phyloP scores from a whole-genome alignment of 2,329 filamentous ascomycete species.

The Fusarium sulawesiense region DNA sequence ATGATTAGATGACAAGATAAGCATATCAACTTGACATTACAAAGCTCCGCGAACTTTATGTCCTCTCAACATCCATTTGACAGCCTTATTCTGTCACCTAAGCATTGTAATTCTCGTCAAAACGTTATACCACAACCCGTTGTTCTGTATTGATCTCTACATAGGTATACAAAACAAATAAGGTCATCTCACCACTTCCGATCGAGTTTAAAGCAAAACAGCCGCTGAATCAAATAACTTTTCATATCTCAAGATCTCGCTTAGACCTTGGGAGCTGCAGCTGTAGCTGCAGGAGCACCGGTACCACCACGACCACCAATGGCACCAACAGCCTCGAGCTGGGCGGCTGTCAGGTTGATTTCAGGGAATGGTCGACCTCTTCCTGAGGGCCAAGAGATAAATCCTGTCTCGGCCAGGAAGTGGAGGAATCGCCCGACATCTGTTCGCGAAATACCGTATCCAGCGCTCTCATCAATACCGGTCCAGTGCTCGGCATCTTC shows the following conservation, averaged over 20 bases:
- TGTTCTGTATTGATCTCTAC: background rate
- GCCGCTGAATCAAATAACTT: conserved; percentile 14
- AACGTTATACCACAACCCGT: background rate
- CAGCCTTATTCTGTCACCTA: background rate
- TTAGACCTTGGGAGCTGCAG: conserved; percentile 6
- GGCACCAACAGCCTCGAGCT: conserved; percentile 38
- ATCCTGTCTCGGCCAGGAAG: conserved; percentile 47
- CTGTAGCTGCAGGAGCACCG: background rate
- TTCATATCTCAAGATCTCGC: background rate
- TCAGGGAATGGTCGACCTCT: conserved; percentile 44
- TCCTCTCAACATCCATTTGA: background rate
- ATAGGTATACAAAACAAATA: background rate
- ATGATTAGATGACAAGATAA: background rate
- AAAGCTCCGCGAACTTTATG: background rate
- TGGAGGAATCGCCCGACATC: conserved; percentile 45
- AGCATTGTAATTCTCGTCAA: background rate
- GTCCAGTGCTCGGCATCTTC: conserved; percentile 71
- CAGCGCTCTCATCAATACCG: conserved; percentile 65
- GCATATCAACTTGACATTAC: background rate
- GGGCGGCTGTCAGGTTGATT: conserved; percentile 29
- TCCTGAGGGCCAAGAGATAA: conserved; percentile 47
- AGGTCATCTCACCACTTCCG: background rate
- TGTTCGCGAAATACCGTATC: conserved; percentile 50
- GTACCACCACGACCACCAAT: conserved; percentile 43
- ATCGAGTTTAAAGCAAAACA: background rate